Base-by-base conservation (phyloP, 371 early-diverging fungal genomes). In the Homolaphlyctis polyrhiza region DNA sequence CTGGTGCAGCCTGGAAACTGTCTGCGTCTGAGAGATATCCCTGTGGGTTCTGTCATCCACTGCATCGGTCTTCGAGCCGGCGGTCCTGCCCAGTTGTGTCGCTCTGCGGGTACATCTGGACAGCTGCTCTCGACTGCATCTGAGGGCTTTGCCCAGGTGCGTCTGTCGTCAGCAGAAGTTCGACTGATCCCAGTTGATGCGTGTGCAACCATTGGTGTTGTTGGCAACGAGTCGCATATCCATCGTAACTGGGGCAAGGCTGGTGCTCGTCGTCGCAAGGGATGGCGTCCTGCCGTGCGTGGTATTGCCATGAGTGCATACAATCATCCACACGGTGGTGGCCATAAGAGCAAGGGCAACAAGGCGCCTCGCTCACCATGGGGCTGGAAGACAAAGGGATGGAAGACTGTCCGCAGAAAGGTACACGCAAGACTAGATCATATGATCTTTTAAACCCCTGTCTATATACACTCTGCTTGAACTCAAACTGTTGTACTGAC, bases 291-390 rank as follows among this genome's bases (percentile, higher is more conserved):
- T 45, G 88, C 88, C 32, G 98, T 98, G 39, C 89, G 99, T 58
- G 87, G 85, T 92, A 93, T 97, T 75, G 99, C 99, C 47, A 95
- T 95, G 96, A 98, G 96, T 82, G 91, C 97, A n/a, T 83, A 85
- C 60, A 97, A 98, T 81, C 99, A 99, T 84, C 95, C 97, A 62
- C 97, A 96, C 77, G 99, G 99, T 81, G 99, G 99, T 87, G 98
- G 99, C 85, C 86, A 91, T 70, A 95, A 94, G 82, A 90, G 91
- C 64, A 93, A 94, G 87, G 96, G 98, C 80, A 89, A 87, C 70
- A 89, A 91, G 72, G 87, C 93, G 57, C 92, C 97, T 48, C 76
- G 89, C 67, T 91, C 92, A 57, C 95, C 95, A 39, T 96, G 97
- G 96, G 97, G 97, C 76, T 89, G 89, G 66, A 84, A 89, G 67